phyloP scores from a whole-genome alignment of 177 flowering plant species.

The Vitis hybrid region DNA sequence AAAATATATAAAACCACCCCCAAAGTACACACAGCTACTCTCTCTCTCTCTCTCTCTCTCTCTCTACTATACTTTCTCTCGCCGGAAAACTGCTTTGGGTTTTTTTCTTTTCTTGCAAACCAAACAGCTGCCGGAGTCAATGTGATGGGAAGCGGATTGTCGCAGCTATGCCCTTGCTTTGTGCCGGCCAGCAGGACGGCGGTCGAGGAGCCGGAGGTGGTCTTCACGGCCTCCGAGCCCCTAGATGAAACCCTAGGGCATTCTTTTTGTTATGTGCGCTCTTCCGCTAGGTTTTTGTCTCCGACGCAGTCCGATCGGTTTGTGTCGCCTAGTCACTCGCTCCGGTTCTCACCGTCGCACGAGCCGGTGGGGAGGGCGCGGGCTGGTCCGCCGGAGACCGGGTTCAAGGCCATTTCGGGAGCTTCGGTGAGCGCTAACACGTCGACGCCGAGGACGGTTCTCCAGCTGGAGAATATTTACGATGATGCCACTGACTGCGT shows the following conservation, averaged over 20 bases:
- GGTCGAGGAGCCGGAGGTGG: constrained; percentile 32
- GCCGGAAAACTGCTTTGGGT: constrained; percentile 18
- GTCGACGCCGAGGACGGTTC: constrained; percentile 69
- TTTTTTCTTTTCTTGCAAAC: constrained; percentile 12
- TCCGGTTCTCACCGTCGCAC: constrained; percentile 57
- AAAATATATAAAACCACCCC: neutral
- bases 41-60: constrained; percentile 9
- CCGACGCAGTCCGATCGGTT: constrained; percentile 76
- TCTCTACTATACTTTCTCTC: constrained; percentile 3
- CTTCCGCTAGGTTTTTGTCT: constrained; percentile 69
- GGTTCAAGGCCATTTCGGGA: constrained; percentile 81
- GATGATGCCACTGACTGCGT: constrained; percentile 50
- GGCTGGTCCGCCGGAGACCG: constrained; percentile 36
- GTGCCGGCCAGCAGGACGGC: constrained; percentile 24
- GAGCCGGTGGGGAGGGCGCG: constrained; percentile 30
- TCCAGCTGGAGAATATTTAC: constrained; percentile 48
- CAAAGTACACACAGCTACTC: neutral
- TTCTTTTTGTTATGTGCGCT: constrained; percentile 92
- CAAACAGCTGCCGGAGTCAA: constrained; percentile 35
- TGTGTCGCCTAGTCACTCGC: constrained; percentile 66
- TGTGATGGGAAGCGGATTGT: constrained; percentile 95
- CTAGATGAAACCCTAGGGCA: constrained; percentile 97
- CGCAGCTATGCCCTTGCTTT: constrained; percentile 66
- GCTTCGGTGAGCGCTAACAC: constrained; percentile 93
- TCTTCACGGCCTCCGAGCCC: constrained; percentile 51